Conservation (phyloP, 495 filamentous ascomycete genomes). For the Aspergillus bridgeri region DNA sequence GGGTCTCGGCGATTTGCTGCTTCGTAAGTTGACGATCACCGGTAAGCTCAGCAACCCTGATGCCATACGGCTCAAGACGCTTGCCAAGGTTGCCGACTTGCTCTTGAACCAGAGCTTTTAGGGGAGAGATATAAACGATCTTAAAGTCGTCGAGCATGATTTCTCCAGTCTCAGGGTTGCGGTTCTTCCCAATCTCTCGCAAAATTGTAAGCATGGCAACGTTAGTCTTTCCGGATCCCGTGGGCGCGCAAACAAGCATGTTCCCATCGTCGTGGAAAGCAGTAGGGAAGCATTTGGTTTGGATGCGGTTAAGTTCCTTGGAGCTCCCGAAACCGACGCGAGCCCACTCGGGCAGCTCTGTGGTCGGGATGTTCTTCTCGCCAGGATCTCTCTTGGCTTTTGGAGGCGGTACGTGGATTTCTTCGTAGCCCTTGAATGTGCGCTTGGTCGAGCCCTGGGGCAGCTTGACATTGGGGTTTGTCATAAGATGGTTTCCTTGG, state of each 20-base stretch:
- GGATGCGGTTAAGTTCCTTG: conserved; percentile 87
- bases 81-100: conserved; percentile 97
- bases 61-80: conserved; percentile 83
- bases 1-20: conserved; percentile 95
- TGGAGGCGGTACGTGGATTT: conserved; percentile 92
- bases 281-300: conserved; percentile 84
- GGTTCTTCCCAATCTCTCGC: conserved; percentile 93
- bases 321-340: conserved; percentile 76
- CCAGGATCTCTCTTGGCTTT: conserved; percentile 76
- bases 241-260: conserved; percentile 95
- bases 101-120: conserved; percentile 95
- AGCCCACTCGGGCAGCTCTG: conserved; percentile 91
- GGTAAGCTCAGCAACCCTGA: conserved; percentile 89
- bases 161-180: conserved; percentile 79
- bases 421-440: conserved; percentile 96
- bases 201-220: conserved; percentile 97
- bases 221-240: conserved; percentile 97
- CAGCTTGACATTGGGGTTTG: conserved; percentile 91
- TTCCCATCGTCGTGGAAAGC: conserved; percentile 96
- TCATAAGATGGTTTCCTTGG: conserved; percentile 98
- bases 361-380: conserved; percentile 75
- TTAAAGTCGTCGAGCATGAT: conserved; percentile 96
- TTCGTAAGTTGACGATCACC: conserved; percentile 98
- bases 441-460: conserved; percentile 93
- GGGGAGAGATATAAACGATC: conserved; percentile 88